These are phyloP conservation scores for Hondaea fermentalgiana DNA, from an alignment of 108 stramenopile genomes.

Conservation along the genomic window DNA sequence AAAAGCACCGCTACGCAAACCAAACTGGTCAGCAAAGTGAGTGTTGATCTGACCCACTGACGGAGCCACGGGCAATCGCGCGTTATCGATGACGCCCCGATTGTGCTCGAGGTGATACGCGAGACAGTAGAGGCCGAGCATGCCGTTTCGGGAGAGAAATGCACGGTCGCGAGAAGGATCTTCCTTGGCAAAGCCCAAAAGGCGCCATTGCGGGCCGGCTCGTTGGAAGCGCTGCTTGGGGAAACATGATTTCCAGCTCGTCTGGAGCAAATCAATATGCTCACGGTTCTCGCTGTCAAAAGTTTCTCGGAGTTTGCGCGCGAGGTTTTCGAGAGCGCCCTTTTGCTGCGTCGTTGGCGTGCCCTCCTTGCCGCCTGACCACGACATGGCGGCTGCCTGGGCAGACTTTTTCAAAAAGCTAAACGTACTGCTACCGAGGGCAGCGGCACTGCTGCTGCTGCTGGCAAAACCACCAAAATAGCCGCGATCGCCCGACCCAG, in stretches of 20 bases:
- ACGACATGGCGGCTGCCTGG: neutral
- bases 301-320: neutral
- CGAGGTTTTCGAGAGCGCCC: neutral
- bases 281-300: neutral
- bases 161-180: neutral
- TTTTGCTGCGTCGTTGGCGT: constrained; percentile 1
- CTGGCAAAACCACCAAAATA: neutral
- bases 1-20: neutral
- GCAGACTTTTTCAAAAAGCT: constrained; percentile 11
- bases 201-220: neutral
- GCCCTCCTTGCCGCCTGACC: neutral
- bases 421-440: neutral
- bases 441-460: neutral
- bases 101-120: neutral
- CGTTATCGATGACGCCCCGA: neutral
- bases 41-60: neutral
- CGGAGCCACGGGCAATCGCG: neutral
- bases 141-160: neutral
- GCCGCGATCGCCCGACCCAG: neutral
- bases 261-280: neutral
- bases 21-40: neutral
- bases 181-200: neutral
- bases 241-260: neutral
- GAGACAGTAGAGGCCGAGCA: neutral
- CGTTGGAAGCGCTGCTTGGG: neutral